These are phyloP conservation scores for Neurospora sp. DNA, from an alignment of 495 filamentous ascomycete species.

Conservation along the genomic window DNA sequence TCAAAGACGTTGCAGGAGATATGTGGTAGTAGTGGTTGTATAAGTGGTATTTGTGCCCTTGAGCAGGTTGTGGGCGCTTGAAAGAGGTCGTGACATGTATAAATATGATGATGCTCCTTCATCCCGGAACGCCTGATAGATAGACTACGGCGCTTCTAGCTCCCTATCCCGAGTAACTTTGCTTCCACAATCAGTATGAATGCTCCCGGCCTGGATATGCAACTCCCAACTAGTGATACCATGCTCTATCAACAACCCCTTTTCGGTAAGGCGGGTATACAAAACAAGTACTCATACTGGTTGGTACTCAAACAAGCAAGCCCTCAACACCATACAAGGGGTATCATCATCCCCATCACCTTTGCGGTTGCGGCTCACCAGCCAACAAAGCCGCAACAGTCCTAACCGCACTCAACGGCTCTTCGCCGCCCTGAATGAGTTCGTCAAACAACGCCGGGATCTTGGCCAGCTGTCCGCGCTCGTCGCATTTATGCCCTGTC, in stretches of 20 bases:
- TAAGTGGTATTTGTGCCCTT: neutral
- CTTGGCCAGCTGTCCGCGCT: constrained; percentile 33
- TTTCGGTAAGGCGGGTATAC: neutral
- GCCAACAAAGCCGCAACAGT: constrained; percentile 42
- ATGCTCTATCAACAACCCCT: neutral
- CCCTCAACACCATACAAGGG: neutral
- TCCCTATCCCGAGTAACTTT: neutral
- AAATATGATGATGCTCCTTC: neutral
- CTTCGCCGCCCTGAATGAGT: constrained; percentile 37
- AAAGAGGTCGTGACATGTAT: neutral
- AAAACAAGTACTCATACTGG: neutral
- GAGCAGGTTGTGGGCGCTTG: neutral
- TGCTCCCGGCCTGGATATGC: neutral
- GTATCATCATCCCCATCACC: constrained; percentile 1
- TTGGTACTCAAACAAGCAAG: neutral
- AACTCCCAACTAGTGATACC: neutral
- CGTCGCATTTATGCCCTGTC: constrained; percentile 43
- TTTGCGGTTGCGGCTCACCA: constrained; percentile 19
- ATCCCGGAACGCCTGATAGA: neutral
- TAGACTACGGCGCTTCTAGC: neutral
- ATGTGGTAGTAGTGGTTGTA: neutral
- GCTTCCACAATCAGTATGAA: neutral
- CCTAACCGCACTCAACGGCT: constrained; percentile 42
- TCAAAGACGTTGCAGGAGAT: neutral
- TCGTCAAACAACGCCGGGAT: constrained; percentile 44